Percentiles rank a stretch among this genome's conserved stretches.
These are phyloP conservation scores for Eimeria brunetti DNA, from an alignment of 169 alveolate genomes.

Conservation along the genomic window DNA sequence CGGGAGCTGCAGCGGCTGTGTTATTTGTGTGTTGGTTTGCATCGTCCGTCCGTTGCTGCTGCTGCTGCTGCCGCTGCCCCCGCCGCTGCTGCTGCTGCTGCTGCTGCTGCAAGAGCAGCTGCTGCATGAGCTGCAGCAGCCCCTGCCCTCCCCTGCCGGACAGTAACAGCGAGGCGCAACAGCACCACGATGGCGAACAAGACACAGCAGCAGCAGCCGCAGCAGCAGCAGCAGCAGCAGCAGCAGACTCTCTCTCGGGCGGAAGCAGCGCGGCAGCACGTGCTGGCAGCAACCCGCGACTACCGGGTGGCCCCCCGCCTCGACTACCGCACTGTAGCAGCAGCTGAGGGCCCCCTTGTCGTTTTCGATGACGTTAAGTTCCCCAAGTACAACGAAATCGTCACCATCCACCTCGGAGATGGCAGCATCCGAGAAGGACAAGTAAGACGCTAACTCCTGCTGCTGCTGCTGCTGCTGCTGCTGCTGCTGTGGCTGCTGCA, in stretches of 20 bases:
- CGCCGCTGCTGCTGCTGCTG: background rate
- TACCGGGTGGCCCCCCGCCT: constrained; percentile 96
- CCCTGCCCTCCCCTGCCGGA: background rate
- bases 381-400: constrained; percentile 99
- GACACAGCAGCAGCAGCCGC: background rate
- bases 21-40: too few relatives aligned
- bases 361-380: constrained; percentile 99
- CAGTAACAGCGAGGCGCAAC: background rate
- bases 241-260: background rate
- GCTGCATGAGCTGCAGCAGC: too few relatives aligned
- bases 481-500: background rate
- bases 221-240: constrained; percentile 1
- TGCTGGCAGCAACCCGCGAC: constrained; percentile 95
- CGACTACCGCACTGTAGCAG: constrained; percentile 97
- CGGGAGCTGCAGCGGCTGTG: too few relatives aligned
- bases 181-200: background rate
- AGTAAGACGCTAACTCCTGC: background rate
- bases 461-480: constrained; percentile 22
- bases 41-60: background rate
- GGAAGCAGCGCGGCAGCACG: constrained; percentile 81
- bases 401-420: constrained; percentile 97
- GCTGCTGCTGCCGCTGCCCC: background rate
- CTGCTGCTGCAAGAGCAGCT: background rate
- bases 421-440: constrained; percentile 94
- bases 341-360: constrained; percentile 96